Conservation (phyloP, 2,329 filamentous ascomycete genomes). For the Epichloe elymi region DNA sequence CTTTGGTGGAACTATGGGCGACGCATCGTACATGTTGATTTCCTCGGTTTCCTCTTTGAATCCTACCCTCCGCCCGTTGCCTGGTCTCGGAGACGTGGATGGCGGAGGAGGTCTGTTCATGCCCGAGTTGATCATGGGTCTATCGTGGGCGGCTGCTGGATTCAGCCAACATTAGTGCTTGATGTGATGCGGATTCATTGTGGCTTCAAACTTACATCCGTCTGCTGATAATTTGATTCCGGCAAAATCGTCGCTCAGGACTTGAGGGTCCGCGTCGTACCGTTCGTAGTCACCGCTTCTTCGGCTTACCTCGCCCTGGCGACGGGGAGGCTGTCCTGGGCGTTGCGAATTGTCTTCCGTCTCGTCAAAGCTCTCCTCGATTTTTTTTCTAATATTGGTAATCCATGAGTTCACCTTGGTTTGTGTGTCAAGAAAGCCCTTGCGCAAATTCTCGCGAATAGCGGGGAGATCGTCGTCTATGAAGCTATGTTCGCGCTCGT, state of each 20-base stretch:
- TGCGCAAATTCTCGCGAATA: slow-evolving; percentile 83
- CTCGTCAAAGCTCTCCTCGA: slow-evolving; percentile 78
- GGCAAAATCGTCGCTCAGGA: slow-evolving; percentile 81
- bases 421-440: slow-evolving; percentile 92
- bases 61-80: slow-evolving; percentile 38
- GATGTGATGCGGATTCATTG: not conserved
- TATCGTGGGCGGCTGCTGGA: slow-evolving; percentile 14
- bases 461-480: slow-evolving; percentile 91
- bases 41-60: slow-evolving; percentile 60
- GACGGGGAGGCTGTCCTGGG: slow-evolving; percentile 25
- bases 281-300: slow-evolving; percentile 79
- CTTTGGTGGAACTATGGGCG: slow-evolving; percentile 41
- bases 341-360: slow-evolving; percentile 34
- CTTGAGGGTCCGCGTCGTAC: slow-evolving; percentile 88
- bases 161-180: not conserved
- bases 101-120: slow-evolving; percentile 59
- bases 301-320: slow-evolving; percentile 48
- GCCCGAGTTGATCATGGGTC: slow-evolving; percentile 51
- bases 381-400: slow-evolving; percentile 81
- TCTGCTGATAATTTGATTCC: slow-evolving; percentile 51
- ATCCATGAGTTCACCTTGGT: slow-evolving; percentile 90
- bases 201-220: slow-evolving; percentile 39
- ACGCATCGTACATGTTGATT: slow-evolving; percentile 60
- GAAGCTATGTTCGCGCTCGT: slow-evolving; percentile 74
- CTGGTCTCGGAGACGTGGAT: slow-evolving; percentile 36